These are phyloP conservation scores for Cystoderma amianthinum DNA, from an alignment of 768 basidiomycete species.

Conservation along the genomic window DNA sequence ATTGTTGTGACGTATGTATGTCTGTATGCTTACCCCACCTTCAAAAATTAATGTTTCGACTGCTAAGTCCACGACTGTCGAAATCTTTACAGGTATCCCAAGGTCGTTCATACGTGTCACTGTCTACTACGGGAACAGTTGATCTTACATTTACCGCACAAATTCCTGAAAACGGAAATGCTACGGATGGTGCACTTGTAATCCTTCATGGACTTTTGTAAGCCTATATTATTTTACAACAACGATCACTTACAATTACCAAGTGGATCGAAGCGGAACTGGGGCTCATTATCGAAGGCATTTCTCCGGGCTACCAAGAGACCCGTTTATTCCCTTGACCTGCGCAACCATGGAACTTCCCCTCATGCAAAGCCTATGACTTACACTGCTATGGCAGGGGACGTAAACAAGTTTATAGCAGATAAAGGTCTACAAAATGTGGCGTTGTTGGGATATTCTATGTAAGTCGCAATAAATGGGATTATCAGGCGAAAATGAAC, in stretches of 20 bases:
- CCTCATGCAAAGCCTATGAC: constrained; percentile 67
- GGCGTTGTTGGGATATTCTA: constrained; percentile 80
- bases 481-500: not conserved
- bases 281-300: constrained; percentile 67
- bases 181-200: constrained; percentile 33
- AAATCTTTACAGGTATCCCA: too few species aligned
- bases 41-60: too few species aligned
- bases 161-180: constrained; percentile 14
- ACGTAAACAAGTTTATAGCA: constrained; percentile 63
- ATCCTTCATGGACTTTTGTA: constrained; percentile 59
- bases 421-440: constrained; percentile 46
- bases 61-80: too few species aligned
- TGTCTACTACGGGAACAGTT: too few species aligned
- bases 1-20: too few species aligned
- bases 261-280: constrained; percentile 84
- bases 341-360: constrained; percentile 79
- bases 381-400: constrained; percentile 69
- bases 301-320: constrained; percentile 52
- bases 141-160: constrained; percentile 11
- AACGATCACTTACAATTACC: not conserved
- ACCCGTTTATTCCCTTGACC: constrained; percentile 54
- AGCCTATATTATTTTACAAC: constrained; percentile 9
- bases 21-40: too few species aligned
- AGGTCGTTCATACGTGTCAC: too few species aligned
- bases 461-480: constrained; percentile 38